A percentile compares a stretch with the other conserved stretches of the same genome.
Conservation (phyloP, 331 rosid genomes). For the Spiraea crenata region DNA sequence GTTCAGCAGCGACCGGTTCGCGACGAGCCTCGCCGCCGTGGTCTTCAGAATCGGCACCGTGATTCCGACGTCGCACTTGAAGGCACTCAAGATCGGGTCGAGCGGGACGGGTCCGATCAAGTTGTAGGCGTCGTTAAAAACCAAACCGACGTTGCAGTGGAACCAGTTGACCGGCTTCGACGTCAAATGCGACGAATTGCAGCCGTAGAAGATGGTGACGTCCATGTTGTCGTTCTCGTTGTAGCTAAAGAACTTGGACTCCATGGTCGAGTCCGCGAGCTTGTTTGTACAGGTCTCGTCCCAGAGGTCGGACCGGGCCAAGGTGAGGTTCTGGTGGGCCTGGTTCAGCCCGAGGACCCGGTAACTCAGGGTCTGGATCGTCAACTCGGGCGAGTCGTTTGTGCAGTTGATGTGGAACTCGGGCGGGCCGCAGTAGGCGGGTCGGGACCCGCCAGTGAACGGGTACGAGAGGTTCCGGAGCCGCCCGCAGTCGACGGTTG, state of each 20-base stretch:
- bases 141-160: too few species aligned
- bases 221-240: constrained; percentile 29
- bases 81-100: too few species aligned
- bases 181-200: not conserved
- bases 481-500: constrained; percentile 52
- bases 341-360: constrained; percentile 38
- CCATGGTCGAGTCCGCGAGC: constrained; percentile 31
- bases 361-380: constrained; percentile 31
- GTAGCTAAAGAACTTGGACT: constrained; percentile 10
- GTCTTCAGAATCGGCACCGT: too few species aligned
- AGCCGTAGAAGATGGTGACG: constrained; percentile 42
- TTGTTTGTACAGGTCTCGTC: constrained; percentile 36
- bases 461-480: constrained; percentile 48
- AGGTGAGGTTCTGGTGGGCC: constrained; percentile 15
- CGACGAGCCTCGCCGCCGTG: too few species aligned
- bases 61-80: too few species aligned
- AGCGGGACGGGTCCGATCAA: too few species aligned
- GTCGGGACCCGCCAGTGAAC: constrained; percentile 50
- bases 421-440: constrained; percentile 50
- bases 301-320: constrained; percentile 67
- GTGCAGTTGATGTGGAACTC: constrained; percentile 44
- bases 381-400: constrained; percentile 29
- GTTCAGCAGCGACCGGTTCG: too few species aligned
- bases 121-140: too few species aligned
- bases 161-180: constrained; percentile 4